Base-by-base conservation (phyloP, 2,329 filamentous ascomycete species). In the Paecilomyces sp. region DNA sequence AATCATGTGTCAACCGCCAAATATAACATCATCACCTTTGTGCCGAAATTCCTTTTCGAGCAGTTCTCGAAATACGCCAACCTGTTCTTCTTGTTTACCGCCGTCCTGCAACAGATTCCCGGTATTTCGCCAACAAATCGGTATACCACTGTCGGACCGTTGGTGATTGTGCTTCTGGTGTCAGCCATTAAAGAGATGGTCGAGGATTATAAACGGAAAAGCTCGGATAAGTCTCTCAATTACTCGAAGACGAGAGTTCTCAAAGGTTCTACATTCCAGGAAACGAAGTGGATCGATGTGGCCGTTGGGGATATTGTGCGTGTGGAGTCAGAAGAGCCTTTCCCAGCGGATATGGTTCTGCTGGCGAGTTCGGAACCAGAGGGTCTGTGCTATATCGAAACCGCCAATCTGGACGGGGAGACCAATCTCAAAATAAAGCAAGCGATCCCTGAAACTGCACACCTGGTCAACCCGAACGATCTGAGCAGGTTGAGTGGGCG, bases 31-130 rank as follows among this genome's bases (percentile, higher is more conserved):
- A 82, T 90, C 58, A 96, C 92, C 22, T 99, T 99, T 75, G 73
- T 97, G 18, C 94, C 94, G 56, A 99, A 99, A 76, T 99, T 99
- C 77, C 81, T 99, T 59, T 92, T 93, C 74, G 94, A 99, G 75
- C 94, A 99, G 74, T 99, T 99, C 78, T 97, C 92, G 62, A 99
- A 97, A 81, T 96, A 97, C 76, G 94, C 94, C 80, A 99, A 99
- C 77, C 78, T 99, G 71, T 99, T 99, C 81, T 99, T 99, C 89
- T 85, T 99, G 73, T 97, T 99, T 76, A 99, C 94, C 41, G 92
- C 94, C 15, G 88, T 86, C 50, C 80, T 99, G 54, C 94, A 99
- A 79, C 94, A 99, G 75, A 96, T 99, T 62, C 94, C 94, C 24
- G 88, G 89, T 65, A 88, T 99, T 62, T 96, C 92, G 34, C 94